Evolutionary conservation across 148 eudicot species (phyloP).

Genomic region (Silene latifolia): DNA sequence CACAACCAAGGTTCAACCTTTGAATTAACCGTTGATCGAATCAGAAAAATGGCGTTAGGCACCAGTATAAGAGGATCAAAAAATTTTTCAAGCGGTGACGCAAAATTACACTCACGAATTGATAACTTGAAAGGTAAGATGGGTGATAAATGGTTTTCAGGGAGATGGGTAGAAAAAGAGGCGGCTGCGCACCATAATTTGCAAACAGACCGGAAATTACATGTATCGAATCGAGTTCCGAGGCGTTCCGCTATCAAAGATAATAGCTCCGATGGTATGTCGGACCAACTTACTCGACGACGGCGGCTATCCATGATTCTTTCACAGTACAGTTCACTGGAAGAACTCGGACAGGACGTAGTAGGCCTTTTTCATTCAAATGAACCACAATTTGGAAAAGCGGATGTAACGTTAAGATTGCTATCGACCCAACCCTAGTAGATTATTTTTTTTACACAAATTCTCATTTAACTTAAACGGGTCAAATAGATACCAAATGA

Average conservation of each 20-base stretch:
- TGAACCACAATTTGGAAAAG: no score
- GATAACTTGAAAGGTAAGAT: background rate
- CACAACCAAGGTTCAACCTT: background rate
- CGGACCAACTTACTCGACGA: background rate
- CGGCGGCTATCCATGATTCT: background rate
- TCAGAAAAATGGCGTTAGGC: background rate
- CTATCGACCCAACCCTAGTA: no score
- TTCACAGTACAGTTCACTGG: background rate
- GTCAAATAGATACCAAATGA: no score
- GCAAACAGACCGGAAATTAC: background rate
- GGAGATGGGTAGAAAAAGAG: background rate
- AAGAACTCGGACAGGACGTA: background rate
- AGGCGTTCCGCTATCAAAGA: background rate
- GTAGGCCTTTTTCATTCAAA: no score
- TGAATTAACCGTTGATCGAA: background rate
- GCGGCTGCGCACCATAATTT: background rate
- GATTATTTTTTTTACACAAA: no score
- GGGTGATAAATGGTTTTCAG: background rate
- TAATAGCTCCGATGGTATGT: background rate
- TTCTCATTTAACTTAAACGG: no score
- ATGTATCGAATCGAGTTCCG: background rate
- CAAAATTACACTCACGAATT: background rate
- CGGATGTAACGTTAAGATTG: no score
- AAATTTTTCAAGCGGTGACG: no score
- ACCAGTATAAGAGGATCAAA: no score